Evolutionary conservation across 208 protist species (phyloP).

Genomic region (Leishmania lainsoni): DNA sequence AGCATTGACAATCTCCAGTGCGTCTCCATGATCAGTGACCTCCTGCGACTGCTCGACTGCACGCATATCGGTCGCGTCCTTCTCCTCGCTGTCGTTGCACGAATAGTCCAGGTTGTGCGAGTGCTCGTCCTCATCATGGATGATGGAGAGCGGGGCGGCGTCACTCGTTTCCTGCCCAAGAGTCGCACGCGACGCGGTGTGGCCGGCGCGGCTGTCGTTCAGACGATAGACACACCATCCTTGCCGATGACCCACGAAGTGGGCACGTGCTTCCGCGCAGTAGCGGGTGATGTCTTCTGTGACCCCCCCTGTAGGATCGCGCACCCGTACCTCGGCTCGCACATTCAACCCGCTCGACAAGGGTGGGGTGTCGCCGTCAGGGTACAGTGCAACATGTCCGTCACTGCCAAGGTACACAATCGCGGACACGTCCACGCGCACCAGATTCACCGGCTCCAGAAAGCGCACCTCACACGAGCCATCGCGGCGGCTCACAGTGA

Average conservation of each 20-base stretch:
- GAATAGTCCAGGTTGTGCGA: slow-evolving; percentile 23
- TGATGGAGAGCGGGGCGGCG: slow-evolving; percentile 16
- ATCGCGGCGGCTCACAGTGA: slow-evolving; percentile 63
- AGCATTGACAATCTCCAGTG: slow-evolving; percentile 1
- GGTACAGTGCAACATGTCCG: slow-evolving; percentile 75
- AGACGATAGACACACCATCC: slow-evolving; percentile 31
- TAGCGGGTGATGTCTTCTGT: slow-evolving; percentile 26
- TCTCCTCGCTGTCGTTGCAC: slow-evolving; percentile 1
- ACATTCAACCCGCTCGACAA: slow-evolving; percentile 59
- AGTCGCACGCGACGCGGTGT: background rate
- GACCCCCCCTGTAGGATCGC: slow-evolving; percentile 47
- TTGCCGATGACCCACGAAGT: slow-evolving; percentile 22
- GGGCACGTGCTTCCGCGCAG: slow-evolving; percentile 7
- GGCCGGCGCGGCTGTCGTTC: slow-evolving; percentile 9
- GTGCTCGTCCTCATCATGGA: slow-evolving; percentile 32
- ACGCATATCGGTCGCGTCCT: background rate
- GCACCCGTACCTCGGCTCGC: slow-evolving; percentile 64
- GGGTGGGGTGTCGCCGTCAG: slow-evolving; percentile 32
- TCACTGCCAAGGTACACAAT: slow-evolving; percentile 51
- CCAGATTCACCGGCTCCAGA: slow-evolving; percentile 82
- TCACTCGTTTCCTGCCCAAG: background rate
- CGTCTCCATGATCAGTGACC: background rate
- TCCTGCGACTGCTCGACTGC: background rate
- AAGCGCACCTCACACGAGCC: slow-evolving; percentile 69
- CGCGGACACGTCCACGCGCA: slow-evolving; percentile 66